phyloP scores from a whole-genome alignment of 352 stramenopile species.

The Pythium plurisporium region DNA sequence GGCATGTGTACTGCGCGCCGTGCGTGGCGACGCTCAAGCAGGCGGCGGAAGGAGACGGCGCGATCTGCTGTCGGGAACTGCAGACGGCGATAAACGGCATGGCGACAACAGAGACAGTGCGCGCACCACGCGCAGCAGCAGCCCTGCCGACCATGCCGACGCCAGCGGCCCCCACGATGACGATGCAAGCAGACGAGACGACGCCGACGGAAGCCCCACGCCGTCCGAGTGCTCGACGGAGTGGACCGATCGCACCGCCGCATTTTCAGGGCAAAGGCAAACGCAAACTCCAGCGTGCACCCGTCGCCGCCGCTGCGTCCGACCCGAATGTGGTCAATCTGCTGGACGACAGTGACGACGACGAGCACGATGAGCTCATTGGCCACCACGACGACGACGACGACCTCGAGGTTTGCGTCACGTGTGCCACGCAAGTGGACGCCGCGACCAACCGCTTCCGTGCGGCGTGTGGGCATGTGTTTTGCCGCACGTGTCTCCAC shows the following conservation, averaged over 20 bases:
- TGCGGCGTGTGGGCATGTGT: slow-evolving; percentile 19
- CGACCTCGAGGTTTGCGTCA: neutral
- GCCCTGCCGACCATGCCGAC: neutral
- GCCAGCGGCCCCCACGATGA: no score
- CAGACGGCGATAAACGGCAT: no score
- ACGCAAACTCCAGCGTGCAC: neutral
- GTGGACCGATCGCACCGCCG: no score
- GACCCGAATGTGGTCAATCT: slow-evolving; percentile 11
- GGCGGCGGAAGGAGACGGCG: neutral
- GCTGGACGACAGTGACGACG: slow-evolving; percentile 7
- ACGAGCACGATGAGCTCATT: neutral
- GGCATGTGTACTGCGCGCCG: slow-evolving; percentile 16
- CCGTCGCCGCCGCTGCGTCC: neutral
- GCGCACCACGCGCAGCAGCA: neutral
- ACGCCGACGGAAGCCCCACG: no score
- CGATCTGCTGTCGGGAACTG: slow-evolving; percentile 4
- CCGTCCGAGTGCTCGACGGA: no score
- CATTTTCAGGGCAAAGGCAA: slow-evolving; percentile 4
- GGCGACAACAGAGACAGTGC: no score
- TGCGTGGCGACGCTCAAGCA: neutral
- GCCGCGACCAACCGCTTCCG: slow-evolving; percentile 7
- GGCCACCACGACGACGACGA: neutral
- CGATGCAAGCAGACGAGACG: no score
- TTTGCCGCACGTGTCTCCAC: slow-evolving; percentile 36
- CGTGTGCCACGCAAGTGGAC: slow-evolving; percentile 3